Evolutionary conservation across 2,329 filamentous ascomycete species (phyloP).

Genomic region (Aspergillus sp.): DNA sequence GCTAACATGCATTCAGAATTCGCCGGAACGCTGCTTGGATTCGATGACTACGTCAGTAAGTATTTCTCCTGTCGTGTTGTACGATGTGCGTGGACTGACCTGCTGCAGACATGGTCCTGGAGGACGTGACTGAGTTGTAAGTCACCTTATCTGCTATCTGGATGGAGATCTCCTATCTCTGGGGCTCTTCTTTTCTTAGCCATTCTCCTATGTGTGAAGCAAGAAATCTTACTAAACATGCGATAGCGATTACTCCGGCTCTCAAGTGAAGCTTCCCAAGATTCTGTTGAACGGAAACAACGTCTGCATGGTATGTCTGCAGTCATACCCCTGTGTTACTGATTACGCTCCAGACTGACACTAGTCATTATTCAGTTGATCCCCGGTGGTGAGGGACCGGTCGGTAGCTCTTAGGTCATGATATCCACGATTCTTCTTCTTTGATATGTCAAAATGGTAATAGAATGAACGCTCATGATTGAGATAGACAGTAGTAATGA

Average conservation of each 20-base stretch:
- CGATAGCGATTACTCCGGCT: slow-evolving; percentile 81
- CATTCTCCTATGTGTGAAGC: background rate
- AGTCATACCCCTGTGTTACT: background rate
- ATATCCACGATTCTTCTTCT: slow-evolving; percentile 15
- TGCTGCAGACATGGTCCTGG: slow-evolving; percentile 86
- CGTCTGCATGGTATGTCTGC: slow-evolving; percentile 83
- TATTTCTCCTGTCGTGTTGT: slow-evolving; percentile 40
- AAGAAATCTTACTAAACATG: slow-evolving; percentile 20
- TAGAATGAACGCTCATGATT: slow-evolving; percentile 20
- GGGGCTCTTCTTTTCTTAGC: background rate
- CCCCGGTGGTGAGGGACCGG: slow-evolving; percentile 73
- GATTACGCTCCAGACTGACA: background rate
- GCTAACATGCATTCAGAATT: slow-evolving; percentile 67
- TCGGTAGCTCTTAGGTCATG: slow-evolving; percentile 31
- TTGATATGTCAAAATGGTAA: slow-evolving; percentile 17
- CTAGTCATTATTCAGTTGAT: slow-evolving; percentile 59
- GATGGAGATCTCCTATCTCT: slow-evolving; percentile 8
- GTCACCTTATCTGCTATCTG: slow-evolving; percentile 28
- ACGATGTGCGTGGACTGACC: slow-evolving; percentile 18
- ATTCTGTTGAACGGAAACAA: slow-evolving; percentile 98
- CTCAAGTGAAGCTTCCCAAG: slow-evolving; percentile 86
- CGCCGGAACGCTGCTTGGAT: slow-evolving; percentile 88
- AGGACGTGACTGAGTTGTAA: slow-evolving; percentile 96
- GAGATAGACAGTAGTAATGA: slow-evolving; percentile 20
- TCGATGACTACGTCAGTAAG: slow-evolving; percentile 99